phyloP scores from a whole-genome alignment of 192 early-diverging fungal species.

The Phycomyces nitens region DNA sequence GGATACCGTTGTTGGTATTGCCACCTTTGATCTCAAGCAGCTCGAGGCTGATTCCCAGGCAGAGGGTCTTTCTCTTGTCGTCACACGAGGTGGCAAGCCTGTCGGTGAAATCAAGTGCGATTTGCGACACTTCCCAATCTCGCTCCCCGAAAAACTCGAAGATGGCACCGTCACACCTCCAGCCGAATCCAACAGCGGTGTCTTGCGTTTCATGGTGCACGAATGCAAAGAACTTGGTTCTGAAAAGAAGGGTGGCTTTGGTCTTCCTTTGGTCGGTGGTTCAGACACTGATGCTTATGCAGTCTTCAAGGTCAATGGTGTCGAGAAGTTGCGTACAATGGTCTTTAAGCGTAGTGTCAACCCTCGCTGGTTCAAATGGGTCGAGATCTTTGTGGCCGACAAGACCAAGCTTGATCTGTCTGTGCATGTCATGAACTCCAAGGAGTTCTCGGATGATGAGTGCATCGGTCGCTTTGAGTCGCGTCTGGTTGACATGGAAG shows the following conservation, averaged over 20 bases:
- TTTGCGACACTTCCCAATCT: slow-evolving; percentile 38
- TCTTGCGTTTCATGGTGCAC: slow-evolving; percentile 63
- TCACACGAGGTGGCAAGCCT: slow-evolving; percentile 35
- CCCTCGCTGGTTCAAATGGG: slow-evolving; percentile 75
- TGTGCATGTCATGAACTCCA: slow-evolving; percentile 58
- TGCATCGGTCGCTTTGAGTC: slow-evolving; percentile 37
- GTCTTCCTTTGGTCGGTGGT: slow-evolving; percentile 35
- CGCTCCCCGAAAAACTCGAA: slow-evolving; percentile 32
- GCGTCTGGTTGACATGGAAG: slow-evolving; percentile 30
- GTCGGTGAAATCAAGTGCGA: slow-evolving; percentile 43
- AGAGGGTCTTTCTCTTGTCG: slow-evolving; percentile 38
- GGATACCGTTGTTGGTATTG: slow-evolving; percentile 68
- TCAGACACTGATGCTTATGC: slow-evolving; percentile 46
- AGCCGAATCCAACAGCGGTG: slow-evolving; percentile 62
- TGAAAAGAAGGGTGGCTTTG: slow-evolving; percentile 26
- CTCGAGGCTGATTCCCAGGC: slow-evolving; percentile 40
- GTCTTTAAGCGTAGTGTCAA: slow-evolving; percentile 68
- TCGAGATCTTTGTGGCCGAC: slow-evolving; percentile 73
- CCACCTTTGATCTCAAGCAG: slow-evolving; percentile 46
- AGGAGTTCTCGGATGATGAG: slow-evolving; percentile 40
- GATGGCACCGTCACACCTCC: slow-evolving; percentile 41
- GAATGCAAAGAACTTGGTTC: slow-evolving; percentile 66
- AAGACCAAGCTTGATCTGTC: slow-evolving; percentile 53
- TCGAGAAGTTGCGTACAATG: slow-evolving; percentile 52
- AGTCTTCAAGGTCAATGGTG: slow-evolving; percentile 54